These are phyloP conservation scores for Fusarium albidum DNA, from an alignment of 2,329 filamentous ascomycete genomes.

Conservation along the genomic window DNA sequence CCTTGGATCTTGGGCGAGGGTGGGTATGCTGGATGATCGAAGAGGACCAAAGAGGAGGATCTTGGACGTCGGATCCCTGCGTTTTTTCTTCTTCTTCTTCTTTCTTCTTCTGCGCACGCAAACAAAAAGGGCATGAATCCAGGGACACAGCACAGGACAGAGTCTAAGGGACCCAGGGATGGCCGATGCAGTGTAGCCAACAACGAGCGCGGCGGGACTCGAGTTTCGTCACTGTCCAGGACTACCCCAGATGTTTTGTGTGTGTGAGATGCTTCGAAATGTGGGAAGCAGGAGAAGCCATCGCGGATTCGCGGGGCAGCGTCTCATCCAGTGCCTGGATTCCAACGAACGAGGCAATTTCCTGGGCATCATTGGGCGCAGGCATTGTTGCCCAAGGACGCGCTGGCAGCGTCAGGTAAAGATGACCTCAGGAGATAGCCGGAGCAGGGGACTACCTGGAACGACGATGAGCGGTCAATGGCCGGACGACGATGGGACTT, in stretches of 20 bases:
- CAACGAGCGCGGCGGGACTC: conserved; percentile 15
- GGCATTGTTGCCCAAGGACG: conserved; percentile 46
- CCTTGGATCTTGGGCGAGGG: conserved; percentile 36
- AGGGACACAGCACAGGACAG: background rate
- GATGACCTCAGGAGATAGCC: conserved; percentile 40
- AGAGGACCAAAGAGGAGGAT: background rate
- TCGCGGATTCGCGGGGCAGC: conserved; percentile 33
- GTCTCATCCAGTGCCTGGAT: conserved; percentile 29
- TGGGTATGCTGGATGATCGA: conserved; percentile 31
- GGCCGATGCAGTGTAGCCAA: conserved; percentile 31
- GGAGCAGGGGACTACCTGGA: conserved; percentile 46
- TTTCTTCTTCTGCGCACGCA: background rate
- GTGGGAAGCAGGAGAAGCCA: conserved; percentile 16
- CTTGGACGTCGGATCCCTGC: conserved; percentile 7
- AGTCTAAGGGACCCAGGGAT: conserved; percentile 13
- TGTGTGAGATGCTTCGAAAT: conserved; percentile 8
- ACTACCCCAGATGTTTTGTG: conserved; percentile 42
- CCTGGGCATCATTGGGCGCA: conserved; percentile 44
- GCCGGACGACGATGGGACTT: conserved; percentile 31
- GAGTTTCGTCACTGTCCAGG: conserved; percentile 32
- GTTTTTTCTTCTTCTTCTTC: conserved; percentile 13
- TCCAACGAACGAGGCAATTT: conserved; percentile 30
- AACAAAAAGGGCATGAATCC: background rate
- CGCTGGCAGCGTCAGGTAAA: conserved; percentile 41
- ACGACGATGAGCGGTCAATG: conserved; percentile 46